Evolutionary conservation across 768 basidiomycete species (phyloP).

Genomic region (Lentinula lateritia): DNA sequence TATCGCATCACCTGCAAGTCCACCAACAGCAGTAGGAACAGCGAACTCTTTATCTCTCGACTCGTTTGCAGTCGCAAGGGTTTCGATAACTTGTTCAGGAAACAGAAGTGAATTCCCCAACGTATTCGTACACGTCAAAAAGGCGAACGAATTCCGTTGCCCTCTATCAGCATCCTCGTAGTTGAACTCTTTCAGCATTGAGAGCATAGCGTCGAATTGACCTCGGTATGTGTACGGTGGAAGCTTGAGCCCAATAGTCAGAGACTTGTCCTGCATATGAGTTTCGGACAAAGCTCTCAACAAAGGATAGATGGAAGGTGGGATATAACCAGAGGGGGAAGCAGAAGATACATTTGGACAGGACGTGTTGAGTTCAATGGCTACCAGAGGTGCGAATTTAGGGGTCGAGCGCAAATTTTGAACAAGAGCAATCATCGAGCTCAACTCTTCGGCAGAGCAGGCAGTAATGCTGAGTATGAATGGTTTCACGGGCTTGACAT

Average conservation of each 20-base stretch:
- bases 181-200: slow-evolving; percentile 37
- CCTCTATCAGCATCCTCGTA: slow-evolving; percentile 8
- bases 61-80: neutral
- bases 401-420: slow-evolving; percentile 49
- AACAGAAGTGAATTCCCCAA: slow-evolving; percentile 68
- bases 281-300: slow-evolving; percentile 49
- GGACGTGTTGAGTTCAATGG: slow-evolving; percentile 77
- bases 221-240: slow-evolving; percentile 64
- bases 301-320: slow-evolving; percentile 42
- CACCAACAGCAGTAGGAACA: slow-evolving; percentile 61
- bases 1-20: slow-evolving; percentile 70
- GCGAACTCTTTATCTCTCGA: slow-evolving; percentile 34
- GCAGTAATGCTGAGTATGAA: slow-evolving; percentile 80
- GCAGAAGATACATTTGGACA: slow-evolving; percentile 72
- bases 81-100: slow-evolving; percentile 39
- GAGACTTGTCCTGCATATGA: slow-evolving; percentile 41
- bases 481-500: slow-evolving; percentile 40
- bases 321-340: slow-evolving; percentile 65
- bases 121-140: slow-evolving; percentile 78
- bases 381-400: slow-evolving; percentile 31
- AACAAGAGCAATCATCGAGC: slow-evolving; percentile 52
- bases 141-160: slow-evolving; percentile 47
- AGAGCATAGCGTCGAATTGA: slow-evolving; percentile 55
- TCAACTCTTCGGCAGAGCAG: slow-evolving; percentile 45
- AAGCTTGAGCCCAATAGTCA: slow-evolving; percentile 74